These are phyloP conservation scores for Macrocybe gigantea DNA, from an alignment of 768 basidiomycete genomes.

Conservation along the genomic window DNA sequence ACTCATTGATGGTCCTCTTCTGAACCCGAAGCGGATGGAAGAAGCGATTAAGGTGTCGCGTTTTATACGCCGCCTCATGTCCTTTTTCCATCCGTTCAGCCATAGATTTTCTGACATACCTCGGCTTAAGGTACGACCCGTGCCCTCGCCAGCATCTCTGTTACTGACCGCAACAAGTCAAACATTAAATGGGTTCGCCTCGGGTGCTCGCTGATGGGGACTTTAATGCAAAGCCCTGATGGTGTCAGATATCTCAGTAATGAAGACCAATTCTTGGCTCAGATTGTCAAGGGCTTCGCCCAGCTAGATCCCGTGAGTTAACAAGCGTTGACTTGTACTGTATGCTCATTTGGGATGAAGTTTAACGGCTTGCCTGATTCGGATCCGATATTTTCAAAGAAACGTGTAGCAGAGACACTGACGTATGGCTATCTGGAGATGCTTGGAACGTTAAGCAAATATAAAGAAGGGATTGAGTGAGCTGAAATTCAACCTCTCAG, in stretches of 20 bases:
- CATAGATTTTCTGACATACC: constrained; percentile 84
- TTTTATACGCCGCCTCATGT: constrained; percentile 86
- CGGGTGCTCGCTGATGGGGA: constrained; percentile 77
- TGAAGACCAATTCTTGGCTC: constrained; percentile 82
- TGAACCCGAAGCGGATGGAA: constrained; percentile 89
- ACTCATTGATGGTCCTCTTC: constrained; percentile 85
- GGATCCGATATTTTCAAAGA: constrained; percentile 82
- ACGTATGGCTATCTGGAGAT: constrained; percentile 94
- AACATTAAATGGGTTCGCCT: constrained; percentile 84
- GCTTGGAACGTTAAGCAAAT: constrained; percentile 86
- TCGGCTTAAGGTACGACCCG: constrained; percentile 46
- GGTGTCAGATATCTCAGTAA: constrained; percentile 73
- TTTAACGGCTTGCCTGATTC: constrained; percentile 68
- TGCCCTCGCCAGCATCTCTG: neutral
- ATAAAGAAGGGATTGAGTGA: constrained; percentile 85
- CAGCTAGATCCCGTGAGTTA: constrained; percentile 84
- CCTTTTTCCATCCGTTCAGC: constrained; percentile 88
- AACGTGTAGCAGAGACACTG: constrained; percentile 74
- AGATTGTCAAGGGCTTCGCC: constrained; percentile 82
- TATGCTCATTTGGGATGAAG: constrained; percentile 24
- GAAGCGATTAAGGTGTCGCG: constrained; percentile 89
- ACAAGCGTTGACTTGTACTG: neutral
- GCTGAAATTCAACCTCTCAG: constrained; percentile 18
- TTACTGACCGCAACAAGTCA: constrained; percentile 34
- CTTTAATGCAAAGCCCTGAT: constrained; percentile 77